A percentile compares a stretch with the other conserved stretches of the same genome.
Conservation (phyloP, 257 asterid genomes). For the Plantago elongata region DNA sequence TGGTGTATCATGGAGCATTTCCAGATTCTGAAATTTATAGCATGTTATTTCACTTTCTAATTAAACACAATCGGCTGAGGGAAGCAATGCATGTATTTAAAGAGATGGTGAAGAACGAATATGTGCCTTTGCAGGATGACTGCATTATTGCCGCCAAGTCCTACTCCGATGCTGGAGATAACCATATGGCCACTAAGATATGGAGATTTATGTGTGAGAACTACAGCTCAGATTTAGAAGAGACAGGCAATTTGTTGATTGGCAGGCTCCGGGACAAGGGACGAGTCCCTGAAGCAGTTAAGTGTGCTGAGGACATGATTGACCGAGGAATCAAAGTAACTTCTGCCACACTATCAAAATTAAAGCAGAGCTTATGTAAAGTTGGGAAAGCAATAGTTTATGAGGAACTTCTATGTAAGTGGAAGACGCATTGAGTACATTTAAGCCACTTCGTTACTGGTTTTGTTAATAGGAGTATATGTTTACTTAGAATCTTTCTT, state of each 20-base stretch:
- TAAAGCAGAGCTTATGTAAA: constrained; percentile 55
- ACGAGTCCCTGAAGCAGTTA: constrained; percentile 61
- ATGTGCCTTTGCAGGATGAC: constrained; percentile 48
- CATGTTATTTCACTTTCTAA: constrained; percentile 43
- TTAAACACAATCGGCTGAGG: constrained; percentile 37
- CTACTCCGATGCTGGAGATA: constrained; percentile 41
- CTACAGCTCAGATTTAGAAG: constrained; percentile 57
- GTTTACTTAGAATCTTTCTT: too few species aligned
- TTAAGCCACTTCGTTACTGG: constrained; percentile 7
- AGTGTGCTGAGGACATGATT: constrained; percentile 66
- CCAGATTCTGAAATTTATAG: constrained; percentile 60
- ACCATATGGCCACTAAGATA: constrained; percentile 45
- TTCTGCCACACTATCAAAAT: constrained; percentile 53
- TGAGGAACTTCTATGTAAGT: constrained; percentile 59
- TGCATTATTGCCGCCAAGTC: constrained; percentile 43
- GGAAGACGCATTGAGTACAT: constrained; percentile 37
- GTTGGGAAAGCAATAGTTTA: constrained; percentile 40
- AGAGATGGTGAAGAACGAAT: constrained; percentile 78
- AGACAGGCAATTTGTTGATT: constrained; percentile 59
- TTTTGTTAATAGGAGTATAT: constrained; percentile 1
- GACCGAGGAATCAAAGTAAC: constrained; percentile 53
- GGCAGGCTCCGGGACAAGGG: constrained; percentile 45
- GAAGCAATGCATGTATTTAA: constrained; percentile 52
- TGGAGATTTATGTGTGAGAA: constrained; percentile 63
- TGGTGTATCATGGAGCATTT: constrained; percentile 60